phyloP scores from a whole-genome alignment of 2,329 filamentous ascomycete species.

The Colletotrichum incanum region DNA sequence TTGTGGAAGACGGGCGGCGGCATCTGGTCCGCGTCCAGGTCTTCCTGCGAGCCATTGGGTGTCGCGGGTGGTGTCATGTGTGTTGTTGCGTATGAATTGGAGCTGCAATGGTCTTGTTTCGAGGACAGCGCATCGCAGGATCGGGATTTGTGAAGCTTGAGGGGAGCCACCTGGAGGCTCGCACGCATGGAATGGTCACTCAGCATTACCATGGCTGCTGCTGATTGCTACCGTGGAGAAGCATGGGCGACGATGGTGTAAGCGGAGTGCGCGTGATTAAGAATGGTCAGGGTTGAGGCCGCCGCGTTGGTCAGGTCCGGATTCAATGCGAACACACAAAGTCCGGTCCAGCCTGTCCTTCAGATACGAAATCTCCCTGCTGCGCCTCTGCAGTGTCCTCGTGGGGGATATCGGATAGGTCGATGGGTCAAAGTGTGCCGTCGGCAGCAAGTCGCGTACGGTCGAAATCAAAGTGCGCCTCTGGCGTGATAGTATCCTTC shows the following conservation, averaged over 20 bases:
- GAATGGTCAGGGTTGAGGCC: not conserved
- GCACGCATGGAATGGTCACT: conserved; percentile 65
- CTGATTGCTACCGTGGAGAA: conserved; percentile 50
- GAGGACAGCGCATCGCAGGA: conserved; percentile 47
- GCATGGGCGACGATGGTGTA: conserved; percentile 52
- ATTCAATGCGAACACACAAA: not conserved
- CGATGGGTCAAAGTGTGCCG: conserved; percentile 17
- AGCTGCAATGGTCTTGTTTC: conserved; percentile 50
- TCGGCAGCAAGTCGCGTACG: not conserved
- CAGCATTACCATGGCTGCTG: conserved; percentile 65
- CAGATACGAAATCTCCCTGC: conserved; percentile 18
- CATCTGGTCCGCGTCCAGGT: conserved; percentile 61
- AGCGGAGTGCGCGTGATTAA: not conserved
- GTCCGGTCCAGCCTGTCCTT: conserved; percentile 17
- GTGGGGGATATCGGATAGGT: conserved; percentile 23
- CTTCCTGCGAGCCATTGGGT: conserved; percentile 78
- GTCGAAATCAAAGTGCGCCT: conserved; percentile 20
- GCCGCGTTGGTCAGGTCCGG: conserved; percentile 7
- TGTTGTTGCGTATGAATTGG: conserved; percentile 63
- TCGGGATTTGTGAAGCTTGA: conserved; percentile 66
- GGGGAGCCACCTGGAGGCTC: conserved; percentile 74
- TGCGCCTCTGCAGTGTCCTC: conserved; percentile 28
- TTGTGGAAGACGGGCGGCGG: conserved; percentile 86
- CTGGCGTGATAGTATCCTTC: conserved; percentile 27
- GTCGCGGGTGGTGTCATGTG: conserved; percentile 86